Evolutionary conservation across 164 flowering plant species (phyloP), one percentile per base, ranked within the genome.

Genomic region (Magnolia changhungtana): DNA sequence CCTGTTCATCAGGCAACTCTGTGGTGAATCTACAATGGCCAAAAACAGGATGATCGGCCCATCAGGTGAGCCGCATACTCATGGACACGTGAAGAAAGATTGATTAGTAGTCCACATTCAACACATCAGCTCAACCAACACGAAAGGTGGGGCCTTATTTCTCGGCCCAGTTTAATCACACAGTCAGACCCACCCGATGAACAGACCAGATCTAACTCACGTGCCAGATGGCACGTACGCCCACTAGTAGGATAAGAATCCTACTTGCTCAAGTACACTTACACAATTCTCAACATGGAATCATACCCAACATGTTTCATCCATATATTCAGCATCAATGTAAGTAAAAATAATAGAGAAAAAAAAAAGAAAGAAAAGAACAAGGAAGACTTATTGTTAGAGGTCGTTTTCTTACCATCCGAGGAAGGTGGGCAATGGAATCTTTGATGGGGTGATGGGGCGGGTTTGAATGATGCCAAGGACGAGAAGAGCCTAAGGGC

Each of bases 361-460:
- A n/a, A n/a, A 31, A 74, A 50, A 64, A 51, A 67, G 45, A 24
- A 67, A 21, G 29, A 24, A 49, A 29, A 6, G n/a, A 66, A 13
- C 24, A 51, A 20, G 29, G 14, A 23, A 50, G 58, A 45, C 14
- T 10, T n/a, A 75, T 19, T 27, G 52, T 68, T n/a, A 23, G 77
- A 19, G n/a, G 66, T 55, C 72, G 31, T 29, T 67, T 27, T 68
- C 51, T 52, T 52, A 14, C 72, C 51, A 67, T 55, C 72, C 3
- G 29, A 19, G 72, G 65, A 55, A 64, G 51, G 8, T 13, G 61
- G 23, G 72, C 9, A 1, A 67, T 10, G 69, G 73, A 73, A 68
- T 73, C 72, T 73, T 69, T 29, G 2, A 21, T 29, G 29, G 80
- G 58, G 49, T 64, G 59, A 67, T 73, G 73, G n/a, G n/a, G n/a